These are phyloP conservation scores for Dioszegia crocea DNA, from an alignment of 768 basidiomycete species.

Conservation along the genomic window DNA sequence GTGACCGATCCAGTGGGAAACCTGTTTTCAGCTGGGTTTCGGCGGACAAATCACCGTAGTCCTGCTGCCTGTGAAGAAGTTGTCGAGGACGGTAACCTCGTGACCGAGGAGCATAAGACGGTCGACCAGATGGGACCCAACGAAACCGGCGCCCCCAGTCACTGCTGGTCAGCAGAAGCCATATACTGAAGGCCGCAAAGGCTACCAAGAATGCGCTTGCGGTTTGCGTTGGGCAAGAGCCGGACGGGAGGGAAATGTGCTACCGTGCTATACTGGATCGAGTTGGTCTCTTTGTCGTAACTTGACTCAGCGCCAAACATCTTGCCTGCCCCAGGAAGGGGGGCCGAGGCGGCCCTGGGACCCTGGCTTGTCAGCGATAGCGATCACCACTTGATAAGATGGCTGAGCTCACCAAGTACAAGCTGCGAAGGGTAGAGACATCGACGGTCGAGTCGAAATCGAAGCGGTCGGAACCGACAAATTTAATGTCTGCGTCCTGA, in stretches of 20 bases:
- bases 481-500: slow-evolving; percentile 21
- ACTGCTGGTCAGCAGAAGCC: slow-evolving; percentile 54
- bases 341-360: neutral
- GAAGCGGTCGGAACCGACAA: slow-evolving; percentile 79
- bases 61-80: slow-evolving; percentile 97
- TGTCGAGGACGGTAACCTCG: slow-evolving; percentile 94
- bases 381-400: neutral
- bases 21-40: slow-evolving; percentile 11
- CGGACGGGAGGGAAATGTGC: slow-evolving; percentile 89
- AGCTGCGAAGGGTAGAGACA: slow-evolving; percentile 73
- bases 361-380: too few relatives aligned
- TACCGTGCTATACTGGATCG: slow-evolving; percentile 88
- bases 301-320: slow-evolving; percentile 78
- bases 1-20: slow-evolving; percentile 62
- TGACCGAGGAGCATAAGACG: slow-evolving; percentile 96
- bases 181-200: neutral
- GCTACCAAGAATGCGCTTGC: slow-evolving; percentile 73
- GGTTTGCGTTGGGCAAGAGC: slow-evolving; percentile 67
- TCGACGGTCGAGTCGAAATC: slow-evolving; percentile 84
- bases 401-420: slow-evolving; percentile 64
- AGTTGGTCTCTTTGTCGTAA: slow-evolving; percentile 69
- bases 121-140: slow-evolving; percentile 94
- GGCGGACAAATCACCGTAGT: slow-evolving; percentile 72
- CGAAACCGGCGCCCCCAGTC: slow-evolving; percentile 98
- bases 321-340: slow-evolving; percentile 26